Percentiles rank a stretch among this genome's conserved stretches.
phyloP scores from a whole-genome alignment of 306 rosid species.

The Casuarina glauca region DNA sequence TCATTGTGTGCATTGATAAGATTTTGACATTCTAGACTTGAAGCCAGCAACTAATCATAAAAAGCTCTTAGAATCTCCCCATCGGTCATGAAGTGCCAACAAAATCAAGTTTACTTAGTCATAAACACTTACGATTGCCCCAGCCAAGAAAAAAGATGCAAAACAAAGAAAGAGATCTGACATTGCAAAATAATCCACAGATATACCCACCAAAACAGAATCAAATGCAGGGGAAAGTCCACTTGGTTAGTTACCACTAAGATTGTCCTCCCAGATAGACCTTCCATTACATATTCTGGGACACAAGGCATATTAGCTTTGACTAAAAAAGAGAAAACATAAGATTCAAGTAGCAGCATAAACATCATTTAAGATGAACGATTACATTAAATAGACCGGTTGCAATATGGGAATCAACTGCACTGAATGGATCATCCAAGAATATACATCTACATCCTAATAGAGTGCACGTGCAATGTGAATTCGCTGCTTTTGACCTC shows the following conservation, averaged over 20 bases:
- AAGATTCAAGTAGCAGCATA: background rate
- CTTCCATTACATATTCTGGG: conserved; percentile 58
- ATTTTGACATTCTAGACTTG: conserved; percentile 49
- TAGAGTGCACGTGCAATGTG: conserved; percentile 62
- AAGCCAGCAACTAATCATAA: conserved; percentile 37
- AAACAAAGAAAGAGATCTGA: background rate
- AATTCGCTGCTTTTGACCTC: conserved; percentile 53
- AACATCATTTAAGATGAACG: too few species aligned
- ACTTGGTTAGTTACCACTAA: conserved; percentile 65
- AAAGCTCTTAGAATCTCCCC: conserved; percentile 43
- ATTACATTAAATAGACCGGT: conserved; percentile 51
- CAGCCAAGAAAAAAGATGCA: background rate
- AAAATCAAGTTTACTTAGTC: background rate
- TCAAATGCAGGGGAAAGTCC: conserved; percentile 56
- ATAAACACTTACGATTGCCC: background rate
- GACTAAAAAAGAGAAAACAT: background rate
- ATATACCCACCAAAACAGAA: conserved; percentile 33
- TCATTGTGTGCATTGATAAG: conserved; percentile 58
- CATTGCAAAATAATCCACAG: background rate
- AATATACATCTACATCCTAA: conserved; percentile 52
- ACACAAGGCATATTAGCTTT: background rate
- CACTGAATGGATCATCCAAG: conserved; percentile 70
- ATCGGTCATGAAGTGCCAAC: conserved; percentile 50
- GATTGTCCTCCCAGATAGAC: conserved; percentile 48
- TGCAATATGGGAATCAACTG: conserved; percentile 66